Conservation (phyloP, 2,329 filamentous ascomycete species). For the Apiospora arundinis region DNA sequence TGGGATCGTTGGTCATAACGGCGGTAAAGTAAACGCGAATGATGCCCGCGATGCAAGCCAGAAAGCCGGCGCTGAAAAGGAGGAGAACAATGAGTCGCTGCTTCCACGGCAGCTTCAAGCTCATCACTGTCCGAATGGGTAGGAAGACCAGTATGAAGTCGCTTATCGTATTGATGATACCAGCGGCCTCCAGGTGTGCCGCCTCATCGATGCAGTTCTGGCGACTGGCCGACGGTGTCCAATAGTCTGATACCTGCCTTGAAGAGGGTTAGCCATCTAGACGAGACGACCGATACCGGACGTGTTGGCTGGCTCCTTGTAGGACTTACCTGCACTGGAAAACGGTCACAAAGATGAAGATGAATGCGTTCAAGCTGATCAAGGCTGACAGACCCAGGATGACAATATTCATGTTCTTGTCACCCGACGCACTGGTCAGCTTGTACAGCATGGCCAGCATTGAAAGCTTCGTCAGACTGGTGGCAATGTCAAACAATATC, state of each 20-base stretch:
- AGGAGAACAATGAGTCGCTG: slow-evolving; percentile 53
- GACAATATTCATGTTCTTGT: slow-evolving; percentile 38
- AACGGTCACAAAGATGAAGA: slow-evolving; percentile 44
- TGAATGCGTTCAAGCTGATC: slow-evolving; percentile 39
- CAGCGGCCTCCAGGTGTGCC: slow-evolving; percentile 57
- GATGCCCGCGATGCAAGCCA: slow-evolving; percentile 49
- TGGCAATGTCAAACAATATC: slow-evolving; percentile 46
- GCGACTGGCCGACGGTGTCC: slow-evolving; percentile 34
- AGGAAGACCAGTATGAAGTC: slow-evolving; percentile 62
- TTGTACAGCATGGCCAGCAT: slow-evolving; percentile 48
- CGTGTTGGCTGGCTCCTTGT: background rate
- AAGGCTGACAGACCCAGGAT: slow-evolving; percentile 39
- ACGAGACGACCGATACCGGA: slow-evolving; percentile 32
- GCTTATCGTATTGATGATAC: slow-evolving; percentile 65
- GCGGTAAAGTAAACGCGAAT: slow-evolving; percentile 46
- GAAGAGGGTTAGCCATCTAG: slow-evolving; percentile 35
- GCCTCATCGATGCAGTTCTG: slow-evolving; percentile 55
- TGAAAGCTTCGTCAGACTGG: slow-evolving; percentile 48
- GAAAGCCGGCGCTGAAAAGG: slow-evolving; percentile 57
- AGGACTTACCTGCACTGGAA: slow-evolving; percentile 47
- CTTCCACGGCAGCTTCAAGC: slow-evolving; percentile 51
- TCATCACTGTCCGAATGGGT: slow-evolving; percentile 54
- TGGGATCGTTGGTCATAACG: slow-evolving; percentile 32
- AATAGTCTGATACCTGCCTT: slow-evolving; percentile 47
- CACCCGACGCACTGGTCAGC: slow-evolving; percentile 40